Conservation (phyloP, 2,329 filamentous ascomycete genomes). For the Didymella exigua region DNA sequence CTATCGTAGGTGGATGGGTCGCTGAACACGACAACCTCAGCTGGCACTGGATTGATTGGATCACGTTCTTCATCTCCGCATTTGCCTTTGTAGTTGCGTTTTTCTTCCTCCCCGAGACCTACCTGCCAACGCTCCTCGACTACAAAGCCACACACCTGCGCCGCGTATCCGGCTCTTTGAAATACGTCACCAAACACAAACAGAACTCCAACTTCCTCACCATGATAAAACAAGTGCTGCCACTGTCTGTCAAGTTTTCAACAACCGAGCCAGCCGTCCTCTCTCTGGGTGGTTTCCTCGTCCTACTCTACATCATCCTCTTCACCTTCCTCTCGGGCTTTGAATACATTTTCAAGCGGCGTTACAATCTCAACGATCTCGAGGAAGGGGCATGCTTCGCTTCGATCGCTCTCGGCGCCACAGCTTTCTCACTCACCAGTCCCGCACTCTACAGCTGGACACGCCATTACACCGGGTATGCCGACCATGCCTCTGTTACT, state of each 20-base stretch:
- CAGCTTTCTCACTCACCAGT: neutral
- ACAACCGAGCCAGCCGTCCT: constrained; percentile 3
- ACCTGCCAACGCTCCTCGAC: constrained; percentile 46
- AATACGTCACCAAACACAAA: constrained; percentile 46
- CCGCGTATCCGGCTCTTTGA: constrained; percentile 40
- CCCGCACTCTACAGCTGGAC: constrained; percentile 3
- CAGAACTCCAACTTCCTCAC: neutral
- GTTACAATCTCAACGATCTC: neutral
- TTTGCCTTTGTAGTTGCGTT: constrained; percentile 11
- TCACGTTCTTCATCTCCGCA: constrained; percentile 9
- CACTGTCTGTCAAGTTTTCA: neutral
- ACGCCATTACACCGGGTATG: neutral
- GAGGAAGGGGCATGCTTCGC: constrained; percentile 13
- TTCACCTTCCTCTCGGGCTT: constrained; percentile 16
- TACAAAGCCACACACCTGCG: constrained; percentile 42
- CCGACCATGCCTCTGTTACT: constrained; percentile 15
- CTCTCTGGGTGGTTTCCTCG: constrained; percentile 1
- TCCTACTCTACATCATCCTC: constrained; percentile 11
- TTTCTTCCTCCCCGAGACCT: constrained; percentile 58
- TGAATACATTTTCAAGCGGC: constrained; percentile 14
- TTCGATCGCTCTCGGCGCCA: constrained; percentile 8
- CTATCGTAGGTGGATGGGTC: constrained; percentile 12
- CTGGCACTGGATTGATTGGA: constrained; percentile 14
- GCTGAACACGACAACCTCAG: neutral
- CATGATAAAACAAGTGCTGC: neutral